Percentiles rank a stretch among this genome's conserved stretches.
These are phyloP conservation scores for Prunus salicina DNA, from an alignment of 306 rosid species.

Conservation along the genomic window DNA sequence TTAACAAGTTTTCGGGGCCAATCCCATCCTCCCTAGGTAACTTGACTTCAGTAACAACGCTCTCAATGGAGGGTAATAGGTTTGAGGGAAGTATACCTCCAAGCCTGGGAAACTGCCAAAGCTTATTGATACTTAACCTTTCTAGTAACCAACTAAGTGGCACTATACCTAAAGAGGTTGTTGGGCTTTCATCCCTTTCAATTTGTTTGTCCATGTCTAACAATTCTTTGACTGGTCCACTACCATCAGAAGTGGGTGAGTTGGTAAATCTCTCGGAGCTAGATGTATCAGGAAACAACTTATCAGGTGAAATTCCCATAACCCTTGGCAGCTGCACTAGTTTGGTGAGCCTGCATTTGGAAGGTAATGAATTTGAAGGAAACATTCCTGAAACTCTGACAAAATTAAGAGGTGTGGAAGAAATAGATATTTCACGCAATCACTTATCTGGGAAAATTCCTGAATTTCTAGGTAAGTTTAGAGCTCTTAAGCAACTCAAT, in stretches of 20 bases:
- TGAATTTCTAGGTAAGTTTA: conserved; percentile 14
- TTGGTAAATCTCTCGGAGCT: conserved; percentile 14
- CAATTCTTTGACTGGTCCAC: conserved; percentile 26
- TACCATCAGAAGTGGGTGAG: conserved; percentile 32
- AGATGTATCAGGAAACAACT: conserved; percentile 27
- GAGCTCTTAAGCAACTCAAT: conserved; percentile 15
- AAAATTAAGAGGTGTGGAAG: conserved; percentile 17
- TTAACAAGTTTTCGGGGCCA: conserved; percentile 10
- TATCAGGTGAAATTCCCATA: conserved; percentile 27
- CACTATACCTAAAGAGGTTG: conserved; percentile 28
- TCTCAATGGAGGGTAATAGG: conserved; percentile 20
- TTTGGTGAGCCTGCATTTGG: conserved; percentile 14
- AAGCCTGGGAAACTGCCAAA: conserved; percentile 26
- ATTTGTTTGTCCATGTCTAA: conserved; percentile 17
- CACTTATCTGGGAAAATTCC: conserved; percentile 36
- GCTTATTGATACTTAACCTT: conserved; percentile 14
- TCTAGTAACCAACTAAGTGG: conserved; percentile 27
- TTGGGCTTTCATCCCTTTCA: conserved; percentile 26
- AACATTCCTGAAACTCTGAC: conserved; percentile 16
- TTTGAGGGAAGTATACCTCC: conserved; percentile 29
- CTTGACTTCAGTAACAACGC: conserved; percentile 17
- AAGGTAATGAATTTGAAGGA: conserved; percentile 32
- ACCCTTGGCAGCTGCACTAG: conserved; percentile 24
- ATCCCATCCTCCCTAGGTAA: conserved; percentile 29
- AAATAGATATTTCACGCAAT: conserved; percentile 28